Evolutionary conservation across 1,284 basidiomycete genomes (phyloP).

Genomic region (Austroboletus novae-zelandiae): DNA sequence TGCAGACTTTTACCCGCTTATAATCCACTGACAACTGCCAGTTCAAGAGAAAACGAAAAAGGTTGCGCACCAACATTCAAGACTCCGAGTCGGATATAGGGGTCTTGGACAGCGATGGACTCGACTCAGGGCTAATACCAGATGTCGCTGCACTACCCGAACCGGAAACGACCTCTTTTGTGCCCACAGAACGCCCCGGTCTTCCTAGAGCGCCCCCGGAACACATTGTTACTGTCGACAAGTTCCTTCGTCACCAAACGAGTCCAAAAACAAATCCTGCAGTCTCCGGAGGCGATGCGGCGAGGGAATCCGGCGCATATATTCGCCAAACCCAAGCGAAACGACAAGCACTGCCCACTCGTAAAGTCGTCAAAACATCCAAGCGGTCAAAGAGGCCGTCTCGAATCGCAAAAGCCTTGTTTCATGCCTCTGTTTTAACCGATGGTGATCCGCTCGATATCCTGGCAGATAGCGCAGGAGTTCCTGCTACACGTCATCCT

Average conservation of each 20-base stretch:
- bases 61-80: conserved; percentile 4
- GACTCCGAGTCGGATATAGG: not conserved
- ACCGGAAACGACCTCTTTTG: not conserved
- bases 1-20: not conserved
- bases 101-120: not conserved
- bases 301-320: conserved; percentile 19
- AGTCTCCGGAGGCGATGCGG: too few relatives aligned
- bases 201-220: not conserved
- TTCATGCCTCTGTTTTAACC: conserved; percentile 27
- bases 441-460: conserved; percentile 23
- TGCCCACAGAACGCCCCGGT: not conserved
- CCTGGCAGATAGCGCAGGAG: conserved; percentile 10
- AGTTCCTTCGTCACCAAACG: conserved; percentile 19
- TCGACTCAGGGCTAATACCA: conserved; percentile 8
- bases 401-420: conserved; percentile 15
- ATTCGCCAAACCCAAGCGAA: conserved; percentile 4
- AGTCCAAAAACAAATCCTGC: not conserved
- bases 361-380: not conserved
- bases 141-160: conserved; percentile 17
- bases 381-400: conserved; percentile 3
- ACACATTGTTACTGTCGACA: conserved; percentile 27
- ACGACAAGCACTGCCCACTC: not conserved
- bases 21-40: conserved; percentile 6
- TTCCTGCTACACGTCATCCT: conserved; percentile 20
- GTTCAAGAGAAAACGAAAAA: conserved; percentile 32